Conservation (phyloP, 371 early-diverging fungal species). For the Mortierella sp. region DNA sequence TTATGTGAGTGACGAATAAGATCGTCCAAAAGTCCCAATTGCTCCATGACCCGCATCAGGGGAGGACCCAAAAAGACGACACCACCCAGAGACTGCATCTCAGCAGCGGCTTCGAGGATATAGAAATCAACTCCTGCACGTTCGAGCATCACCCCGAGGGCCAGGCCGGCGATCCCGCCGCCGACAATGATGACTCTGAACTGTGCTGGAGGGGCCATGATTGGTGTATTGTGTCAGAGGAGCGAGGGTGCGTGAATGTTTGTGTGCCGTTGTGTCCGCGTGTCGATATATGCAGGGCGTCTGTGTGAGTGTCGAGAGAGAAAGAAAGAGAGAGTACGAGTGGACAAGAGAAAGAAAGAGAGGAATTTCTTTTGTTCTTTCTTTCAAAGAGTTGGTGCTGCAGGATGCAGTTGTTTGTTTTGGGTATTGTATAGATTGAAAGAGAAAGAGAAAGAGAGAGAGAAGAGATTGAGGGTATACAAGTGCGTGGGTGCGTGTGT, state of each 20-base stretch:
- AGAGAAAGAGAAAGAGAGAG: neutral
- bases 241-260: no score
- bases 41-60: slow-evolving; percentile 34
- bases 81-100: slow-evolving; percentile 24
- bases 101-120: slow-evolving; percentile 38
- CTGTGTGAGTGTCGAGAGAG: no score
- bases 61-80: slow-evolving; percentile 27
- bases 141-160: slow-evolving; percentile 47
- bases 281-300: no score
- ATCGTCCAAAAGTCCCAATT: slow-evolving; percentile 38
- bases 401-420: no score
- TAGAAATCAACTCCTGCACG: slow-evolving; percentile 44
- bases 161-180: slow-evolving; percentile 40
- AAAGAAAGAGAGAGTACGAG: no score
- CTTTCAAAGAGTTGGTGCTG: no score
- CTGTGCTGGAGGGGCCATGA: slow-evolving; percentile 25
- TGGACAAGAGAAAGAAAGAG: no score
- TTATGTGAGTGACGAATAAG: slow-evolving; percentile 33
- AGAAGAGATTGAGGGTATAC: no score
- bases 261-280: no score
- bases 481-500: no score
- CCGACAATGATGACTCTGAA: slow-evolving; percentile 46
- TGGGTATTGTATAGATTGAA: no score
- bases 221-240: neutral
- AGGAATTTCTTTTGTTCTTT: no score